These are phyloP conservation scores for Globisporangium spinosum DNA, from an alignment of 352 stramenopile genomes.

Conservation along the genomic window DNA sequence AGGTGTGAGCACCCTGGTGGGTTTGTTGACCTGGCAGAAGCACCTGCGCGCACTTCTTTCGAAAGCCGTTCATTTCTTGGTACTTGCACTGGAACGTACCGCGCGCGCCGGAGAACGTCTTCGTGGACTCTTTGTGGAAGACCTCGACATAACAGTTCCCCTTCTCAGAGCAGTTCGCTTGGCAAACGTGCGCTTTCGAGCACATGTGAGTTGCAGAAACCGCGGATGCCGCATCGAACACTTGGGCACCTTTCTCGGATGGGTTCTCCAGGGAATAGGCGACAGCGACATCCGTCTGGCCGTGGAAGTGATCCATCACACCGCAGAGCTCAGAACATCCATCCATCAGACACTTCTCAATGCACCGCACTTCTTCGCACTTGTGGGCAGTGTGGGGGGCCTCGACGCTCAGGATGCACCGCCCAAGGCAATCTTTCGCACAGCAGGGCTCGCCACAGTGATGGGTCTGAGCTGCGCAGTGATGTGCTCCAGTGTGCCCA, in stretches of 20 bases:
- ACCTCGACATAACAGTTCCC: constrained; percentile 73
- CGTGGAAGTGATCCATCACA: constrained; percentile 64
- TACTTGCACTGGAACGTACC: constrained; percentile 64
- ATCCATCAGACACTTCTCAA: constrained; percentile 55
- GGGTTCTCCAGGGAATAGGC: constrained; percentile 45
- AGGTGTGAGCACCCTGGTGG: constrained; percentile 42
- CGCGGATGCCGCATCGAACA: constrained; percentile 37
- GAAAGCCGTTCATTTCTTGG: constrained; percentile 76
- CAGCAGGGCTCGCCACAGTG: constrained; percentile 51
- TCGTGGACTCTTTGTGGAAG: constrained; percentile 66
- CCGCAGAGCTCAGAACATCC: constrained; percentile 52
- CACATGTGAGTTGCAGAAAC: constrained; percentile 60
- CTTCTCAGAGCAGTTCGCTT: constrained; percentile 45
- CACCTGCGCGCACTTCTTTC: constrained; percentile 50
- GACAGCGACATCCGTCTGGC: constrained; percentile 34
- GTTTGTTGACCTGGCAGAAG: constrained; percentile 38
- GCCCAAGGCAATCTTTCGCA: constrained; percentile 31
- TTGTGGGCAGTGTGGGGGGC: constrained; percentile 45
- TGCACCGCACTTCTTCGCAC: constrained; percentile 53
- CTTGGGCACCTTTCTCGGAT: constrained; percentile 25
- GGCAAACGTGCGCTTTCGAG: constrained; percentile 49
- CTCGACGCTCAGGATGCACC: constrained; percentile 52
- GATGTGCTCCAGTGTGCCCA: constrained; percentile 39
- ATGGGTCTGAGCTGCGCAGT: constrained; percentile 49
- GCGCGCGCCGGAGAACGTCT: constrained; percentile 56